Percentiles rank a stretch among this genome's conserved stretches.
Evolutionary conservation across 208 protist species (phyloP).

Genomic region (Leishmania mexicana): DNA sequence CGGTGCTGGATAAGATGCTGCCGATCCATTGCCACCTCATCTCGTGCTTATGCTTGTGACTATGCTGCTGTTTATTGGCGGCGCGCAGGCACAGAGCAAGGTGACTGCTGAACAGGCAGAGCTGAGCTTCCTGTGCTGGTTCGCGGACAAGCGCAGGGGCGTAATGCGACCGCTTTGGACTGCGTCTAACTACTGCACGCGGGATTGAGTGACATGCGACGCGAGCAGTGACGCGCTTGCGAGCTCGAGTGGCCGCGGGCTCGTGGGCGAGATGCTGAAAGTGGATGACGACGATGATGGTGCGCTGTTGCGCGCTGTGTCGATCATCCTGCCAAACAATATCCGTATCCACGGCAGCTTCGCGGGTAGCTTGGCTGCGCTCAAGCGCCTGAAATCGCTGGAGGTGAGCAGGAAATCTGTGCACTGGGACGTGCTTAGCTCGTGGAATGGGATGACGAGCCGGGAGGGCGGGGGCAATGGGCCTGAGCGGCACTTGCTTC

Average conservation of each 20-base stretch:
- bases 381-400: conserved; percentile 21
- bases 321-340: conserved; percentile 33
- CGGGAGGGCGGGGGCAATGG: conserved; percentile 5
- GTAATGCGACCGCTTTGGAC: conserved; percentile 24
- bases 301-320: conserved; percentile 12
- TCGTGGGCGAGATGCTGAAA: conserved; percentile 20
- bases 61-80: conserved; percentile 16
- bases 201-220: conserved; percentile 26
- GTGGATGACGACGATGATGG: conserved; percentile 2
- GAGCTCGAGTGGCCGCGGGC: conserved; percentile 13
- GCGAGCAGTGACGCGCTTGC: conserved; percentile 28
- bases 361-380: conserved; percentile 11
- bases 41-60: conserved; percentile 8
- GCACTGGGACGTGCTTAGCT: conserved; percentile 11
- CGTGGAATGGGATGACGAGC: conserved; percentile 19
- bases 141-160: conserved; percentile 17
- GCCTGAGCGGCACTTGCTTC: conserved; percentile 24
- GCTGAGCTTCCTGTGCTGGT: conserved; percentile 26
- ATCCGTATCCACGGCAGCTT: conserved; percentile 16
- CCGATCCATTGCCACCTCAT: conserved; percentile 1
- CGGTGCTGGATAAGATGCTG: conserved; percentile 6
- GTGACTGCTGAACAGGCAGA: conserved; percentile 14
- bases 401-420: conserved; percentile 27
- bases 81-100: conserved; percentile 1
- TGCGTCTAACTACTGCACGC: conserved; percentile 29